Evolutionary conservation across 192 early-diverging fungal genomes (phyloP).

Genomic region (Mortierella antarctica): DNA sequence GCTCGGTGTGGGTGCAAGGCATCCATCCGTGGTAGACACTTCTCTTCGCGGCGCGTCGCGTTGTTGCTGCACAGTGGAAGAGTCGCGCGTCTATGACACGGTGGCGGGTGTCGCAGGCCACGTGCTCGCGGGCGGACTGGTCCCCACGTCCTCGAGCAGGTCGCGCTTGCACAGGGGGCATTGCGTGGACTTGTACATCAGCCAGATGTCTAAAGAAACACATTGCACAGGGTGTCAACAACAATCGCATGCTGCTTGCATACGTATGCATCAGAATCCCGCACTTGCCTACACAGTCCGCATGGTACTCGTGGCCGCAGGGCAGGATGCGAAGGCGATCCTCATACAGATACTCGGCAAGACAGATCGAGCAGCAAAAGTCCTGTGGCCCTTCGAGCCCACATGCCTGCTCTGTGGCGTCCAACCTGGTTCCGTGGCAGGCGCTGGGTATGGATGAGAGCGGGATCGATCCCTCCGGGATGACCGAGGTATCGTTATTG

Average conservation of each 20-base stretch:
- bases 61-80: too few species aligned
- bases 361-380: conserved; percentile 25
- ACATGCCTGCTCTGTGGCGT: not conserved
- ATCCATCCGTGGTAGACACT: too few species aligned
- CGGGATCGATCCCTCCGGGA: not conserved
- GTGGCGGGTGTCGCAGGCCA: too few species aligned
- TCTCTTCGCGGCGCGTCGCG: too few species aligned
- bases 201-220: conserved; percentile 29
- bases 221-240: not conserved
- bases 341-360: conserved; percentile 12
- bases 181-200: conserved; percentile 37
- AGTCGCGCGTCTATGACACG: too few species aligned
- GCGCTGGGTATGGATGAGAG: not conserved
- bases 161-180: conserved; percentile 50
- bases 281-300: conserved; percentile 32
- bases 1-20: too few species aligned
- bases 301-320: conserved; percentile 41
- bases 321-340: conserved; percentile 30
- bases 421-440: too few species aligned
- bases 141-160: conserved; percentile 2
- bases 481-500: not conserved
- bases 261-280: not conserved
- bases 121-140: too few species aligned
- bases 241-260: too few species aligned
- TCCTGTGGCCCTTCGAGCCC: not conserved